A percentile compares a stretch with the other conserved stretches of the same genome.
phyloP scores from a whole-genome alignment of 805 yeast genomes.

The Wickerhamiella musiphila region DNA sequence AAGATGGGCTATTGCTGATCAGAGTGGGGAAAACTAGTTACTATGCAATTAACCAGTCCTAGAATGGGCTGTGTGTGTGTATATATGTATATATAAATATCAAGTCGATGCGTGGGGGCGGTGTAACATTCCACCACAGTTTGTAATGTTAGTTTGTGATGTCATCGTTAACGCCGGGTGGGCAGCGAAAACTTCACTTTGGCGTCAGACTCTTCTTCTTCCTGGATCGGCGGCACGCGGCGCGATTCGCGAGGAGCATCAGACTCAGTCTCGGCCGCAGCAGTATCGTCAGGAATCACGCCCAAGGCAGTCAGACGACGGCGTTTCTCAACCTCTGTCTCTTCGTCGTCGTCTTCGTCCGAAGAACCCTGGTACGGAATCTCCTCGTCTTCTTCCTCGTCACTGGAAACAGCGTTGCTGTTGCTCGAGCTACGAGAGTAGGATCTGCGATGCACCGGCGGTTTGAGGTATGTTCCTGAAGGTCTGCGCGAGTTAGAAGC shows the following conservation, averaged over 20 bases:
- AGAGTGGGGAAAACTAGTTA: constrained; percentile 52
- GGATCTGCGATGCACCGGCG: background rate
- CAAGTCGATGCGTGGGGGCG: too few species aligned
- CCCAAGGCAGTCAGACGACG: constrained; percentile 35
- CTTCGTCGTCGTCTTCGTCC: constrained; percentile 25
- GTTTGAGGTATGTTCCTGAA: constrained; percentile 2
- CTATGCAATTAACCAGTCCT: constrained; percentile 13
- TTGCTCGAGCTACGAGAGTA: background rate
- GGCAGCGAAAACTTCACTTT: constrained; percentile 11
- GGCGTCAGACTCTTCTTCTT: constrained; percentile 6
- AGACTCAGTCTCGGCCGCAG: constrained; percentile 8
- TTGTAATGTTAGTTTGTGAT: too few species aligned
- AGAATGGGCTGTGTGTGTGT: background rate
- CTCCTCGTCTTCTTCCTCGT: constrained; percentile 14
- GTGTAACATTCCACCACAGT: too few species aligned
- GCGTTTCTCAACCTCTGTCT: constrained; percentile 48
- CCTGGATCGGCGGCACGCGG: too few species aligned
- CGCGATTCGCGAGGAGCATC: too few species aligned
- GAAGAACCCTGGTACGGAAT: constrained; percentile 14
- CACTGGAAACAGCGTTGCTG: constrained; percentile 16
- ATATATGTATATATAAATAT: background rate
- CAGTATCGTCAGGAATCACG: constrained; percentile 15
- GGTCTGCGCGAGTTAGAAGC: constrained; percentile 8
- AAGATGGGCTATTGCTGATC: constrained; percentile 44
- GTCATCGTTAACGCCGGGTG: too few species aligned